Conservation (phyloP, 176 grass and related monocot genomes). For the Pontederia crassipes region DNA sequence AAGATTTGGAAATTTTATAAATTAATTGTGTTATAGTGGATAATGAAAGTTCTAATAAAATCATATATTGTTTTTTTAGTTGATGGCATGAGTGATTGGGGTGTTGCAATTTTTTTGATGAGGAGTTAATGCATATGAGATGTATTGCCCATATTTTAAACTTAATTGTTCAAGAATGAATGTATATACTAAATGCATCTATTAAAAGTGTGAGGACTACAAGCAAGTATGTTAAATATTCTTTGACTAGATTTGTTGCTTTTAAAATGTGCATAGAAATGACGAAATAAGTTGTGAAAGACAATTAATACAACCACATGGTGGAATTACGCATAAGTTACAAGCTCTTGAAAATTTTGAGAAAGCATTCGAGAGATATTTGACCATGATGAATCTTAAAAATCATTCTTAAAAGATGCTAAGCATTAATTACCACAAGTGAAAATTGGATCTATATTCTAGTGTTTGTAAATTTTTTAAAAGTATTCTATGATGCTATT, state of each 20-base stretch:
- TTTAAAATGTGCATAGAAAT: neutral
- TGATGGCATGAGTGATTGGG: neutral
- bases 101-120: neutral
- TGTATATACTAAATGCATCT: neutral
- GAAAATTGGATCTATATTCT: neutral
- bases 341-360: neutral
- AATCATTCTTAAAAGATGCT: neutral
- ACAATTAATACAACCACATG: neutral
- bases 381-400: neutral
- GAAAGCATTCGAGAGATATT: neutral
- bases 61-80: neutral
- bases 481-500: neutral
- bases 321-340: neutral
- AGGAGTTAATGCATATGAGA: neutral
- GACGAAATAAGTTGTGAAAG: neutral
- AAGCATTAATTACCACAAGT: neutral
- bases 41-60: neutral
- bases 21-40: neutral
- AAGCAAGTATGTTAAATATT: neutral
- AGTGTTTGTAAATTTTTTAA: neutral
- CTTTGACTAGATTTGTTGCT: neutral
- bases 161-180: neutral
- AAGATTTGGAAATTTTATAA: neutral
- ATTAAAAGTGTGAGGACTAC: neutral
- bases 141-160: neutral